Evolutionary conservation across 768 basidiomycete species (phyloP), one percentile per base, ranked within the genome.

Genomic region (Xanthoconium stramineum): DNA sequence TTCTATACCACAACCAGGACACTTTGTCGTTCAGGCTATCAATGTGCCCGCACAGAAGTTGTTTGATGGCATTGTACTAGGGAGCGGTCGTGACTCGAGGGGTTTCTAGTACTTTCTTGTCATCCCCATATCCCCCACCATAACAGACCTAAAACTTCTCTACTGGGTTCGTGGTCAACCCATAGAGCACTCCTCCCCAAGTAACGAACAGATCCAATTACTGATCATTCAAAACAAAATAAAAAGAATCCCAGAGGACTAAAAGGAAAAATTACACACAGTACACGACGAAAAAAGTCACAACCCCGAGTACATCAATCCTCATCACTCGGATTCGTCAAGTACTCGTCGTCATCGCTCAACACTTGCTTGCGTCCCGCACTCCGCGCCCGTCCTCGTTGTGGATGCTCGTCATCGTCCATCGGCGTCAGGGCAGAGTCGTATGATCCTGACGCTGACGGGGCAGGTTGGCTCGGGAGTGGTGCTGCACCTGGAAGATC

Each of bases 351-450:
- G 46, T 69, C 68, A 59, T 91, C 89, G 60, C 88, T 90, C 71
- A 90, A 74, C 49, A 91, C 80, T 71, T 87, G 86, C 68, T 84
- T 89, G 59, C 88, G 78, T 32, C 81, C 83, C 19, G 78, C 74
- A 66, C 84, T 86, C 54, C 81, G 74, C 37, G 85, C 80, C 15
- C 82, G 72, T 5, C 78, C 80, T 11, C 82, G 78, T 10, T 77
- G 77, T 30, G 81, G 83, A 43, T 84, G 81, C 45, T 87, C 86
- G 56, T 91, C 89, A 58, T 91, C 89, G 45, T 90, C 89, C 86
- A 91, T 87, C 2, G 88, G 88, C 7, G 87, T 89, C 59, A 89
- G 69, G 11, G 89, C 87, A 36, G 84, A 81, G 32, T 89, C 86
- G 11, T 78, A 80, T 37, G 81, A 74, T 32, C 79, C 76, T 42